These are phyloP conservation scores for Oryza meyeriana DNA, from an alignment of 176 grass and related monocot genomes.

Conservation along the genomic window DNA sequence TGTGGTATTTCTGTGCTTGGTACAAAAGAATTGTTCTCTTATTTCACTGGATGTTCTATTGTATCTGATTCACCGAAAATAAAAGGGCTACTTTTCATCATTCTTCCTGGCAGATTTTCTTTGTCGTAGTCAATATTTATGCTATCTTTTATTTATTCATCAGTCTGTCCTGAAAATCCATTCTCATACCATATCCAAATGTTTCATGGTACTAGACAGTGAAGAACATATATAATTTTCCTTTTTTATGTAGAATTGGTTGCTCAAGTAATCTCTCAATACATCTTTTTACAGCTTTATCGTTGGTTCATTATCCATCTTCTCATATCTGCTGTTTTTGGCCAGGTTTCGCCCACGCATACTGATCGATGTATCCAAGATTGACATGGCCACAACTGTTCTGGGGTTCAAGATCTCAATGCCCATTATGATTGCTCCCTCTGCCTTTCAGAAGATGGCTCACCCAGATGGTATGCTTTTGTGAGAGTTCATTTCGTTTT, in stretches of 20 bases:
- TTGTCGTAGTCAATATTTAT: background rate
- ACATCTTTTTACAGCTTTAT: background rate
- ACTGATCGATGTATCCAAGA: conserved; percentile 89
- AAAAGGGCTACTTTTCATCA: background rate
- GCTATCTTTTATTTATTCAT: background rate
- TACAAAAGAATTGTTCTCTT: background rate
- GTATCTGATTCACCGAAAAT: background rate
- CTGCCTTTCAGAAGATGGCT: conserved; percentile 98
- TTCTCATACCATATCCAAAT: background rate
- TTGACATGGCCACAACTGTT: conserved; percentile 81
- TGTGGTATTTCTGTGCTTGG: background rate
- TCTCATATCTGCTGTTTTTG: background rate
- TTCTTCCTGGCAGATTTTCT: background rate
- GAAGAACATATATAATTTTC: background rate
- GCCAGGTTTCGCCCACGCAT: conserved; percentile 95
- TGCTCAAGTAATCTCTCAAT: background rate
- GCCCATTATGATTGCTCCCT: conserved; percentile 93
- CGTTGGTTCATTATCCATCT: background rate
- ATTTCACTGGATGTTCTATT: background rate
- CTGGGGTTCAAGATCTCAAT: conserved; percentile 97
- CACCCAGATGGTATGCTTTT: conserved; percentile 73
- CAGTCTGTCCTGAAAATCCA: background rate
- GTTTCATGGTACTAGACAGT: background rate
- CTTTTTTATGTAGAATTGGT: background rate
- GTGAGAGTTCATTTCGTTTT: background rate